Evolutionary conservation across 2,329 filamentous ascomycete genomes (phyloP), one percentile per base, ranked within the genome.

Genomic region (Curvularia sp.): DNA sequence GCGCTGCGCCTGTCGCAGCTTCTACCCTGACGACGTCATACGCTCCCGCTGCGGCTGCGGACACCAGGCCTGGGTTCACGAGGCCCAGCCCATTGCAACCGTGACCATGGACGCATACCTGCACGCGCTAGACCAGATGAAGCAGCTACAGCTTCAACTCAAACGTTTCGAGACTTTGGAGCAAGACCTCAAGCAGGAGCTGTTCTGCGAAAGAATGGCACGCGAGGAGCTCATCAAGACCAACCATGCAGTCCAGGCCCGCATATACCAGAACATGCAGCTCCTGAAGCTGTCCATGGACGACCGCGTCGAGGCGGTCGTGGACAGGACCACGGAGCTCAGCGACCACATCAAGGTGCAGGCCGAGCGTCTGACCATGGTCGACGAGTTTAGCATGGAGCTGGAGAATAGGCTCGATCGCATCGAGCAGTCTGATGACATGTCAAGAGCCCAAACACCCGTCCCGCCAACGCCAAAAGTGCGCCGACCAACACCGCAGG

Each of bases 11-110:
- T 82, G 80, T 58, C 78, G 79, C 49, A 76, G 74, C 65, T 82
- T 79, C 71, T 77, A 75, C 12, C 78, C 78, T 4, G 73, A 76
- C 50, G 61, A 73, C 9, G 53, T 71, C 12, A 67, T 78, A 19
- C 74, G 74, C 60, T 78, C 78, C n/a, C 74, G 68, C 49, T 82
- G 80, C 61, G 79, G 79, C 19, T 81, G 80, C 63, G 79, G 80
- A 13, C 80, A 81, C 66, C 79, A 80, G 66, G 79, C 80, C 64
- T 81, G 79, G 75, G 77, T 78, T 61, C 80, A 81, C 62, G 76
- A 77, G 57, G 65, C 69, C 5, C 71, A 78, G 56, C 71, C 74
- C 9, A 51, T 73, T 21, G 70, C 71, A 3, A 65, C 68, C 5
- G 75, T 77, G 28, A 71, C 77, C 36, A 67, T 72, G 55, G 75